These are phyloP conservation scores for Zoysia japonica DNA, from an alignment of 176 grass and related monocot genomes.

Conservation along the genomic window DNA sequence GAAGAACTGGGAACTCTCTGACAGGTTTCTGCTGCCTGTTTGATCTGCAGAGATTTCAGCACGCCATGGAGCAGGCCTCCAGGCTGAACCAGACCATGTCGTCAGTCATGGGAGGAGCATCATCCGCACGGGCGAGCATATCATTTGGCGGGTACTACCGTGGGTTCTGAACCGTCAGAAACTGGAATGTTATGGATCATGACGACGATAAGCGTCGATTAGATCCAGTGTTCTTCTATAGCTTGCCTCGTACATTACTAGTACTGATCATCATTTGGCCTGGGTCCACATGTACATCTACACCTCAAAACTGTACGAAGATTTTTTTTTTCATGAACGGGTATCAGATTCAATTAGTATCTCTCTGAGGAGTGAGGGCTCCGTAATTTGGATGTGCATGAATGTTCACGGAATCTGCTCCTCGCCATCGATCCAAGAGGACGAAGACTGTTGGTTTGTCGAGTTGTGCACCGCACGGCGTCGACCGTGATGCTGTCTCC, in stretches of 20 bases:
- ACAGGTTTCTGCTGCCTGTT: conserved; percentile 9
- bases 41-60: conserved; percentile 65
- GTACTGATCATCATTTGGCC: not conserved
- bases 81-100: conserved; percentile 80
- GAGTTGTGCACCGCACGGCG: not conserved
- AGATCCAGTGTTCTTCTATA: not conserved
- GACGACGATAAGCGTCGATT: not conserved
- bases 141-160: conserved; percentile 72
- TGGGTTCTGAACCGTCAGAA: conserved; percentile 46
- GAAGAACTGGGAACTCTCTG: not conserved
- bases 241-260: not conserved
- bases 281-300: not conserved
- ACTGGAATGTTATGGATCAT: not conserved
- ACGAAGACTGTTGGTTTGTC: conserved; percentile 25
- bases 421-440: no score
- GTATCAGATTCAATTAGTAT: not conserved
- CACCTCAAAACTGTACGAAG: not conserved
- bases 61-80: conserved; percentile 56
- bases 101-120: conserved; percentile 56
- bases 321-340: not conserved
- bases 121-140: conserved; percentile 61
- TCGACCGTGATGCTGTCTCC: conserved; percentile 9
- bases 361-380: not conserved
- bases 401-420: conserved; percentile 12
- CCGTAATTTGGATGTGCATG: not conserved